Evolutionary conservation across 768 basidiomycete species (phyloP), one percentile per base, ranked within the genome.

Genomic region (Lentinus brumalis): DNA sequence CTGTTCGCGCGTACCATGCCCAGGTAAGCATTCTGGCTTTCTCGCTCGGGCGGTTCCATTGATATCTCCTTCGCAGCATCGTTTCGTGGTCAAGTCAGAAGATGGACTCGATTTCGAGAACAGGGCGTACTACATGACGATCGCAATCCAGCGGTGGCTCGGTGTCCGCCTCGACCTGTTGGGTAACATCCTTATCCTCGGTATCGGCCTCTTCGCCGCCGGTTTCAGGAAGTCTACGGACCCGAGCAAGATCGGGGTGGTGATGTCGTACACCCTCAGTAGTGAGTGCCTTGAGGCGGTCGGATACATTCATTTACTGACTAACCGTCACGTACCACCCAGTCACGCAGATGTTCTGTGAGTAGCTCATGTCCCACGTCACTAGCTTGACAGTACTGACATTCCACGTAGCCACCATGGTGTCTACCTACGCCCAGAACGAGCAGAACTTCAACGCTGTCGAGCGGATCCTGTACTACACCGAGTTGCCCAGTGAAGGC

Each of bases 371-470:
- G 21, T 21, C 9, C 46, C 5, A 21, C 46, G 6, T 29, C 8
- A 11, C 21, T 45, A 3, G 16, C 1, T 8, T 45, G 16, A 16
- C 44, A n/a, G 44, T 18, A 16, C 39, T 55, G 10, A 67, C 29
- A 11, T 26, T 26, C 10, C 18, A 26, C 14, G 8, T 42, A 86
- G 83, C 84, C 5, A 78, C 83, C 62, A 78, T 86, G 71, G 78
- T 87, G 12, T 76, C 80, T 1, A 75, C 79, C 31, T 87, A 83
- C 65, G 85, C 86, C 4, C 76, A 79, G 64, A 86, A 81, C 62
- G 86, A 87, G 67, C 85, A 87, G 70, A 86, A 86, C 67, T 88
- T 89, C 83, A 89, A 89, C 65, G 83, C 86, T 0, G 87, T 87
- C 7, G 89, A 91, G 68, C 81, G 89, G 18, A 77, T 91, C 4